Conservation (phyloP, 305 asterid species). For the Solanum chacoense region DNA sequence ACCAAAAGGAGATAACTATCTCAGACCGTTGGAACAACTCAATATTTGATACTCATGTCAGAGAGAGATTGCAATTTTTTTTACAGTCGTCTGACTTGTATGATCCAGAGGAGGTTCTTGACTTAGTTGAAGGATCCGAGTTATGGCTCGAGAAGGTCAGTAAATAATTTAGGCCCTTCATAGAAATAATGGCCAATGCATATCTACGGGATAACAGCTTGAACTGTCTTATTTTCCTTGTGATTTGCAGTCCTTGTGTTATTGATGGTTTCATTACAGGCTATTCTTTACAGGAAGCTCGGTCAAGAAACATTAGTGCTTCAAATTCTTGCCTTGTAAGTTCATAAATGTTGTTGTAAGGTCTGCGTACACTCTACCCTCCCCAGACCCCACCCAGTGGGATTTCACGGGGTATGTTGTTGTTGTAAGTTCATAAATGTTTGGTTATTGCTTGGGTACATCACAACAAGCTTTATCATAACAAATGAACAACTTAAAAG, state of each 20-base stretch:
- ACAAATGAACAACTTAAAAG: neutral
- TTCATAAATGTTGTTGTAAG: constrained; percentile 6
- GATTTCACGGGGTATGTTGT: too few species aligned
- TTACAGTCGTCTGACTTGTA: constrained; percentile 81
- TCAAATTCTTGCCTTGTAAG: constrained; percentile 90
- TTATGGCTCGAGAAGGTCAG: constrained; percentile 92
- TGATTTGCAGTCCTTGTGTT: constrained; percentile 5
- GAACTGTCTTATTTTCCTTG: neutral
- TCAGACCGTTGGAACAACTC: constrained; percentile 31
- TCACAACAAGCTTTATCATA: neutral
- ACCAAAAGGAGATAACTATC: constrained; percentile 21
- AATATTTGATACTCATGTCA: constrained; percentile 61
- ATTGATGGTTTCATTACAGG: constrained; percentile 40
- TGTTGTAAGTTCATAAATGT: constrained; percentile 46
- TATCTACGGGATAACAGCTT: neutral
- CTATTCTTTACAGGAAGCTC: constrained; percentile 91
- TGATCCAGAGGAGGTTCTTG: constrained; percentile 84
- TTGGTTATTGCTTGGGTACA: neutral
- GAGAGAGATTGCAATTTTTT: constrained; percentile 81
- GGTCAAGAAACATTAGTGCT: constrained; percentile 87
- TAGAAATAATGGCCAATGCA: neutral
- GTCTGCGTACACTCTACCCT: too few species aligned
- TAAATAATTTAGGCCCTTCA: neutral
- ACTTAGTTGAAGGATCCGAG: constrained; percentile 80
- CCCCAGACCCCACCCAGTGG: too few species aligned